phyloP scores from a whole-genome alignment of 352 stramenopile species.

The Thraustochytrium striatum region DNA sequence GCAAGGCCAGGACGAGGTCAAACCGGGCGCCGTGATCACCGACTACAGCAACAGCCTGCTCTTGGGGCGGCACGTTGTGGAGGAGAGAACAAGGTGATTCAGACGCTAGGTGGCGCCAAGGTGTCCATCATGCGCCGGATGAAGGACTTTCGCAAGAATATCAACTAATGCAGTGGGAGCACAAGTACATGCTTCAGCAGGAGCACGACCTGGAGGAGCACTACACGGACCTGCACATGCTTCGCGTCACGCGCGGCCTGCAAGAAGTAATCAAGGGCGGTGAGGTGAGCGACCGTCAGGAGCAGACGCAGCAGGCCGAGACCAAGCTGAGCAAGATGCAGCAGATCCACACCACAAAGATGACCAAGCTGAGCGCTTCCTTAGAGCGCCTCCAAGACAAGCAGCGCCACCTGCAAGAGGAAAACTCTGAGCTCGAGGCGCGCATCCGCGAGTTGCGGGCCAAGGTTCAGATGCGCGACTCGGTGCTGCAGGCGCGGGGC shows the following conservation, averaged over 20 bases:
- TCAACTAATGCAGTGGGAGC: constrained; percentile 88
- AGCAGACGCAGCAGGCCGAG: constrained; percentile 67
- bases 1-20: constrained; percentile 81
- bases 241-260: constrained; percentile 84
- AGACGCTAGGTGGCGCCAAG: constrained; percentile 74
- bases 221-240: constrained; percentile 84
- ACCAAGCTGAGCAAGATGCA: constrained; percentile 67
- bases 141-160: constrained; percentile 86
- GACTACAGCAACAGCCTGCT: constrained; percentile 66
- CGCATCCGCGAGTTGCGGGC: constrained; percentile 71
- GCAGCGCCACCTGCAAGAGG: constrained; percentile 38
- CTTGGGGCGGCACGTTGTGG: constrained; percentile 69
- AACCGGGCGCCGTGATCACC: constrained; percentile 59
- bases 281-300: constrained; percentile 70
- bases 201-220: constrained; percentile 78
- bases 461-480: constrained; percentile 77
- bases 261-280: constrained; percentile 79
- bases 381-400: constrained; percentile 50
- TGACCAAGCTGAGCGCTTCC: constrained; percentile 62
- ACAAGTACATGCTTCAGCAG: constrained; percentile 68
- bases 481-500: constrained; percentile 58
- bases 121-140: constrained; percentile 74
- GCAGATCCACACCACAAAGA: constrained; percentile 63
- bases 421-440: constrained; percentile 72
- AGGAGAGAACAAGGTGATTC: constrained; percentile 78